phyloP scores from a whole-genome alignment of 192 early-diverging fungal genomes.

The Gamsiella multidivaricata region DNA sequence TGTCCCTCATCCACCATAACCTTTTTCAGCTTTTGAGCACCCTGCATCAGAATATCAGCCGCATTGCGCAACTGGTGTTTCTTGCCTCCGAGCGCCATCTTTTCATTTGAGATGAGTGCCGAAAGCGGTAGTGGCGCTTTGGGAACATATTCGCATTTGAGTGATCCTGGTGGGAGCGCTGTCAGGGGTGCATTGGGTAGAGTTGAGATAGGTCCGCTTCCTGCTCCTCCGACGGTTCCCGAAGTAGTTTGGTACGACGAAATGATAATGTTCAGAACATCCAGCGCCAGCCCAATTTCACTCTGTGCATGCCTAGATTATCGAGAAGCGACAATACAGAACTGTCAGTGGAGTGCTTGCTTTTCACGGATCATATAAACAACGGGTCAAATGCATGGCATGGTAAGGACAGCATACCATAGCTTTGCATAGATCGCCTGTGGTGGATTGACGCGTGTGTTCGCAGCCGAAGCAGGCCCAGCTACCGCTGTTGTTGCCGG shows the following conservation, averaged over 20 bases:
- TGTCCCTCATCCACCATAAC: constrained; percentile 50
- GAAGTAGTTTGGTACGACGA: constrained; percentile 30
- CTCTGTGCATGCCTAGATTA: constrained; percentile 45
- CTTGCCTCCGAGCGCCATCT: constrained; percentile 40
- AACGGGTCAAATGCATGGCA: too few species aligned
- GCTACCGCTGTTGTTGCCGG: background rate
- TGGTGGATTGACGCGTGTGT: constrained; percentile 24
- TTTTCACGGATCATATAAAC: too few species aligned
- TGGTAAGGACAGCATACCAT: constrained; percentile 18
- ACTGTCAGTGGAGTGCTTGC: too few species aligned
- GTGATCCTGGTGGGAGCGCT: constrained; percentile 36
- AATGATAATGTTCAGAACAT: constrained; percentile 49
- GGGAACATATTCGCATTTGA: constrained; percentile 40
- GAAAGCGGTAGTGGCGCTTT: constrained; percentile 3
- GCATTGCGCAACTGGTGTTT: constrained; percentile 42
- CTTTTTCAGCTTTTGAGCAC: constrained; percentile 26
- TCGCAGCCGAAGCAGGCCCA: constrained; percentile 1
- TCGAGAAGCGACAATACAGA: background rate
- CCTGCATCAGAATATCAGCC: constrained; percentile 41
- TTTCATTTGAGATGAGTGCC: constrained; percentile 28
- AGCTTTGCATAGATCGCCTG: constrained; percentile 44
- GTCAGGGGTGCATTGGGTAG: background rate
- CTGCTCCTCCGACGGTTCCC: background rate
- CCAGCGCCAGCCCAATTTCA: constrained; percentile 45
- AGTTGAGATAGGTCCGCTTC: background rate